A percentile compares a stretch with the other conserved stretches of the same genome.
These are phyloP conservation scores for Fusarium napiforme DNA, from an alignment of 2,329 filamentous ascomycete genomes.

Conservation along the genomic window DNA sequence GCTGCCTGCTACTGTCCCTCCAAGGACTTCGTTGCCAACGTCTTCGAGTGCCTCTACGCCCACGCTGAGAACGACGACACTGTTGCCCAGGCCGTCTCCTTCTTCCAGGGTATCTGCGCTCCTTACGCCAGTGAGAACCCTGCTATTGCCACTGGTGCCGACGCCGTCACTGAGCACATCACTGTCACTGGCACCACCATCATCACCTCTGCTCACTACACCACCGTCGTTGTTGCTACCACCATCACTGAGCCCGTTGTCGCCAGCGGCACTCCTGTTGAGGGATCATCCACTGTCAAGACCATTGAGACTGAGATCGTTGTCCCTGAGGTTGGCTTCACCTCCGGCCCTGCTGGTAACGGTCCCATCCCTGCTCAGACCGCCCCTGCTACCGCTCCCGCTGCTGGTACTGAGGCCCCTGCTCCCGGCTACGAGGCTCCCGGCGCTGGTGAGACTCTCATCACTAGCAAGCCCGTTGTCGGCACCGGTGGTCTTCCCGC, in stretches of 20 bases:
- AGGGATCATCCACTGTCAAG: conserved; percentile 58
- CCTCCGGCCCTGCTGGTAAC: conserved; percentile 46
- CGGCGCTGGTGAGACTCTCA: conserved; percentile 35
- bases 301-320: conserved; percentile 63
- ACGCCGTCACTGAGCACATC: conserved; percentile 70
- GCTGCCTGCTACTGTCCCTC: conserved; percentile 87
- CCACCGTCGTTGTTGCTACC: conserved; percentile 61
- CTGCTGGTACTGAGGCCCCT: conserved; percentile 34
- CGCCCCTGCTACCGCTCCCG: conserved; percentile 55
- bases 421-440: conserved; percentile 36
- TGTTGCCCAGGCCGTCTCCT: conserved; percentile 77
- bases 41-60: conserved; percentile 84
- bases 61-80: conserved; percentile 75
- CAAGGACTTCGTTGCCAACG: conserved; percentile 77
- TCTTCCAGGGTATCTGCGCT: conserved; percentile 93
- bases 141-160: conserved; percentile 82
- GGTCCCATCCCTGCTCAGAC: conserved; percentile 48
- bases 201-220: conserved; percentile 60
- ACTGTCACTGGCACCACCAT: conserved; percentile 64
- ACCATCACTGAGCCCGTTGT: conserved; percentile 63
- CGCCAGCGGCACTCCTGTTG: conserved; percentile 59
- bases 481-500: conserved; percentile 50
- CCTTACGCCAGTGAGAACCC: conserved; percentile 79
- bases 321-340: conserved; percentile 65
- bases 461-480: conserved; percentile 39